A percentile compares a stretch with the other conserved stretches of the same genome.
Conservation (phyloP, 2,329 filamentous ascomycete genomes). For the Curvularia spicifera region DNA sequence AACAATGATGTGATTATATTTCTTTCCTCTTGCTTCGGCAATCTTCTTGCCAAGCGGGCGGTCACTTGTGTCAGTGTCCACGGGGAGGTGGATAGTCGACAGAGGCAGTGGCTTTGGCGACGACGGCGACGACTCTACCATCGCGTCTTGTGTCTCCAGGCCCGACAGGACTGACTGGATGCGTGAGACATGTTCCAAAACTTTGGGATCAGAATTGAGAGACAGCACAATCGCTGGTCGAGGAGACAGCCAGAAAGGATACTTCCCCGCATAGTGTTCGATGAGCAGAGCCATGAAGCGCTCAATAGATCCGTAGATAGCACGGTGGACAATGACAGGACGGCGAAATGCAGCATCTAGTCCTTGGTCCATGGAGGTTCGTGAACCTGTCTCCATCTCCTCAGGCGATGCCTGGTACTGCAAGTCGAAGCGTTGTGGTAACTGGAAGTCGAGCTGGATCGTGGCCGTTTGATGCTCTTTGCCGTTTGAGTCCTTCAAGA, state of each 20-base stretch:
- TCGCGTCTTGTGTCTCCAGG: conserved; percentile 25
- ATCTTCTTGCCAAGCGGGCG: conserved; percentile 72
- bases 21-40: conserved; percentile 71
- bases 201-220: conserved; percentile 66
- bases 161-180: conserved; percentile 45
- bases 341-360: conserved; percentile 38
- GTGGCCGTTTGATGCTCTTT: conserved; percentile 91
- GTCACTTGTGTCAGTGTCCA: conserved; percentile 72
- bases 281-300: conserved; percentile 84
- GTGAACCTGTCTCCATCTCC: conserved; percentile 63
- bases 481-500: conserved; percentile 74
- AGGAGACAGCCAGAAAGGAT: conserved; percentile 89
- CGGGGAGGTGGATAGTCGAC: conserved; percentile 66
- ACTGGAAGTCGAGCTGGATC: conserved; percentile 87
- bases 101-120: conserved; percentile 53
- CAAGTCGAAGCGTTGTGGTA: conserved; percentile 80
- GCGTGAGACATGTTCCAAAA: conserved; percentile 58
- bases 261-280: conserved; percentile 77
- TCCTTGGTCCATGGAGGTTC: conserved; percentile 51
- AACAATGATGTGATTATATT: conserved; percentile 76
- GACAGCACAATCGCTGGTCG: conserved; percentile 77
- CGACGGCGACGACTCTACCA: conserved; percentile 8
- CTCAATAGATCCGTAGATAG: conserved; percentile 83
- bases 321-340: conserved; percentile 84
- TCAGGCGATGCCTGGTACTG: conserved; percentile 75